Evolutionary conservation across 257 asterid species (phyloP).

Genomic region (Przewalskia tangutica): DNA sequence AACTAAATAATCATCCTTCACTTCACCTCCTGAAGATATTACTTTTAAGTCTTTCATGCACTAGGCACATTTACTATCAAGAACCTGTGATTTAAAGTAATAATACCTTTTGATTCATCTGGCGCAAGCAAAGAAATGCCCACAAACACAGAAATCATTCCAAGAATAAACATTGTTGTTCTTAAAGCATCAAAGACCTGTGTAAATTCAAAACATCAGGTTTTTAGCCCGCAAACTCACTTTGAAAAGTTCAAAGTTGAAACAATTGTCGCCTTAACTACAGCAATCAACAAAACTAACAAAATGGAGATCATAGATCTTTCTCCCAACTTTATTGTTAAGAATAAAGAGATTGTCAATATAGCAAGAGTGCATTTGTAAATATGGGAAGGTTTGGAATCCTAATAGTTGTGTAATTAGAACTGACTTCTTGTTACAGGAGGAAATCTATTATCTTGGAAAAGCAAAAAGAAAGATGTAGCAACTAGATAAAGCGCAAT

Average conservation of each 20-base stretch:
- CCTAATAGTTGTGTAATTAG: background rate
- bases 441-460: background rate
- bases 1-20: constrained; percentile 47
- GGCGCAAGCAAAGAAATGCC: constrained; percentile 97
- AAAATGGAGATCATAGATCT: background rate
- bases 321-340: background rate
- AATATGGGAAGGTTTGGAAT: background rate
- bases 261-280: background rate
- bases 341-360: background rate
- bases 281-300: background rate
- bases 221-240: background rate
- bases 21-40: constrained; percentile 51
- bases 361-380: background rate
- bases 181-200: constrained; percentile 89
- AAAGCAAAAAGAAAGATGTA: background rate
- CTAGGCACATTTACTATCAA: background rate
- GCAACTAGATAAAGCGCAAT: background rate
- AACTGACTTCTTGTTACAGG: background rate
- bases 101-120: constrained; percentile 81
- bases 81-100: background rate
- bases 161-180: constrained; percentile 86
- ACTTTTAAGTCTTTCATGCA: constrained; percentile 9
- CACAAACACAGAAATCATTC: constrained; percentile 80
- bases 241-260: background rate
- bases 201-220: constrained; percentile 1